These are phyloP conservation scores for Aspergillus texensis DNA, from an alignment of 2,329 filamentous ascomycete genomes.

Conservation along the genomic window DNA sequence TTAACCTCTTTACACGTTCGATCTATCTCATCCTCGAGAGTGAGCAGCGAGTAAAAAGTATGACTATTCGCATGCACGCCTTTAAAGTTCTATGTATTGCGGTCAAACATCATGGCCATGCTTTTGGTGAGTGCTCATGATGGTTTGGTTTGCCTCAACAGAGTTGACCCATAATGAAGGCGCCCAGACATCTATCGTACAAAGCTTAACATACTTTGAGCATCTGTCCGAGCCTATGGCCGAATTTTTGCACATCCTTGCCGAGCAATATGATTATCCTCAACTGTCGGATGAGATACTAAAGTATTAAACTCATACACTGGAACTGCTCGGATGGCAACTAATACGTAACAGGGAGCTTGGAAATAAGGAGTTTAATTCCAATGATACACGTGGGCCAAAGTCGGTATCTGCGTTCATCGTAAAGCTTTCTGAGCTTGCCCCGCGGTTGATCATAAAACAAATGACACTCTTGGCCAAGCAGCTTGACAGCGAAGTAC, in stretches of 20 bases:
- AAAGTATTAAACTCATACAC: constrained; percentile 43
- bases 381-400: constrained; percentile 90
- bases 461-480: constrained; percentile 96
- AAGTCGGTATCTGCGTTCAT: constrained; percentile 97
- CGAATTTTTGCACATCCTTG: constrained; percentile 92
- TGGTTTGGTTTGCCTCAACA: not conserved
- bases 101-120: constrained; percentile 96
- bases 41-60: constrained; percentile 87
- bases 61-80: constrained; percentile 88
- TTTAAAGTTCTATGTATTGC: constrained; percentile 97
- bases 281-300: constrained; percentile 93
- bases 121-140: constrained; percentile 67
- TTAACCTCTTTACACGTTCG: constrained; percentile 86
- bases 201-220: constrained; percentile 97
- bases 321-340: not conserved
- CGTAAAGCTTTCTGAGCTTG: constrained; percentile 87
- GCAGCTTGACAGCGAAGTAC: constrained; percentile 88
- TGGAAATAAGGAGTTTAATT: constrained; percentile 97
- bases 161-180: constrained; percentile 54
- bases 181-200: constrained; percentile 95
- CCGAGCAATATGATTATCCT: constrained; percentile 96
- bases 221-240: constrained; percentile 99
- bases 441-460: constrained; percentile 89
- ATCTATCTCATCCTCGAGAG: constrained; percentile 94
- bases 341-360: constrained; percentile 64